Conservation (phyloP, 805 yeast species). For the Wickerhamomyces strasburgensis region DNA sequence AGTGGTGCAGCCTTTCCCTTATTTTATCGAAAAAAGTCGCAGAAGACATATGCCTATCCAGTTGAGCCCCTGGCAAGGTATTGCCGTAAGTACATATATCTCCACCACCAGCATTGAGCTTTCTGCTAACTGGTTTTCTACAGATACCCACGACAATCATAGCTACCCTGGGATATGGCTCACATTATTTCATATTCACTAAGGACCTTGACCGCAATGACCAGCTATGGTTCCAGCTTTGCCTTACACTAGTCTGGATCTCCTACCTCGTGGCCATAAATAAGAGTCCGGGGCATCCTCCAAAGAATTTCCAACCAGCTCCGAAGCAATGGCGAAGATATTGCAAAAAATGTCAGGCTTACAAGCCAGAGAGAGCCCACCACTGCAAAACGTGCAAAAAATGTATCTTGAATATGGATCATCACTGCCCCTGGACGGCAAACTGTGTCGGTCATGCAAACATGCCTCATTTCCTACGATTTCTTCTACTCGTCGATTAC, state of each 20-base stretch:
- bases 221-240: constrained; percentile 44
- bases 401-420: constrained; percentile 89
- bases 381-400: constrained; percentile 73
- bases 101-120: background rate
- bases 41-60: constrained; percentile 16
- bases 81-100: constrained; percentile 12
- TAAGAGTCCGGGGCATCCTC: constrained; percentile 66
- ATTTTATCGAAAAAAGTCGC: too few species aligned
- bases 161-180: constrained; percentile 52
- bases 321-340: constrained; percentile 56
- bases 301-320: constrained; percentile 38
- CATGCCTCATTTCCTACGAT: constrained; percentile 75
- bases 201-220: constrained; percentile 34
- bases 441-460: constrained; percentile 84
- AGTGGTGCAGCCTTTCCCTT: too few species aligned
- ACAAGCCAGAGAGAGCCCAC: constrained; percentile 81
- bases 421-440: constrained; percentile 91
- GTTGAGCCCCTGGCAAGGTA: constrained; percentile 18
- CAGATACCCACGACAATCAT: constrained; percentile 66
- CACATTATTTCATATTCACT: constrained; percentile 52
- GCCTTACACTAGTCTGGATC: constrained; percentile 59
- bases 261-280: constrained; percentile 68
- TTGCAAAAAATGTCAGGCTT: constrained; percentile 66
- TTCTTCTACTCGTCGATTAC: constrained; percentile 59
- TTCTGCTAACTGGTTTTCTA: constrained; percentile 10